Base-by-base conservation (phyloP, 108 stramenopile genomes). In the Nannochloropsis salina region DNA sequence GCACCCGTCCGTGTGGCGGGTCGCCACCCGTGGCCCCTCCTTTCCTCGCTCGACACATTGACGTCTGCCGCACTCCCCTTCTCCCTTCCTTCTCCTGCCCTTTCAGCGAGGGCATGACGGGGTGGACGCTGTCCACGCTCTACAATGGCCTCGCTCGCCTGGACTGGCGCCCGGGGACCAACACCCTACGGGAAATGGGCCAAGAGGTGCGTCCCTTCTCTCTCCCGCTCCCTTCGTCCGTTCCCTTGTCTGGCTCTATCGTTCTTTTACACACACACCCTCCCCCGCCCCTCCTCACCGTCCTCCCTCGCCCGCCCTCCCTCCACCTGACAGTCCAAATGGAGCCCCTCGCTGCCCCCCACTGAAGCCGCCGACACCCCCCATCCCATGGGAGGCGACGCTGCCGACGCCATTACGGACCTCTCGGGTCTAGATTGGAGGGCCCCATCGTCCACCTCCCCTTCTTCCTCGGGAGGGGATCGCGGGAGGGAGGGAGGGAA, bases 71-170 rank as follows among this genome's bases (percentile, higher is more conserved):
- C 1, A 12, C 0, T 51, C 47, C 15, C 47, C 47, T 15, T 15
- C 1, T 15, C 1, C 47, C 47, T 51, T 15, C 47, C 47, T 10
- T 1, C 47, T 51, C 15, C 47, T 51, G 0, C 47, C 15, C 15
- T 15, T 1, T 15, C 47, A 51, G 47, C 47, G 47, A 51, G 47
- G 47, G 47, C 47, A 51, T 51, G 47, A 51, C 47, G 47, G 47
- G 47, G 0, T 51, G 47, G 47, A 51, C 47, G 47, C 47, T 51
- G 12, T 51, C 47, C 10, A 51, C 47, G 47, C 47, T 51, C 15
- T 51, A 51, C 47, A 51, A 51, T 51, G 47, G 47, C 47, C 47
- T 51, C 47, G 47, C 47, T 15, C 47, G 47, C 47, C 47, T 51
- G 0, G 47, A 51, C 1, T 51, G 47, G 47, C 47, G 15, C 47